Evolutionary conservation across 176 grass and related monocot species (phyloP), one percentile per base, ranked within the genome.

Genomic region (Paspalum vaginatum): DNA sequence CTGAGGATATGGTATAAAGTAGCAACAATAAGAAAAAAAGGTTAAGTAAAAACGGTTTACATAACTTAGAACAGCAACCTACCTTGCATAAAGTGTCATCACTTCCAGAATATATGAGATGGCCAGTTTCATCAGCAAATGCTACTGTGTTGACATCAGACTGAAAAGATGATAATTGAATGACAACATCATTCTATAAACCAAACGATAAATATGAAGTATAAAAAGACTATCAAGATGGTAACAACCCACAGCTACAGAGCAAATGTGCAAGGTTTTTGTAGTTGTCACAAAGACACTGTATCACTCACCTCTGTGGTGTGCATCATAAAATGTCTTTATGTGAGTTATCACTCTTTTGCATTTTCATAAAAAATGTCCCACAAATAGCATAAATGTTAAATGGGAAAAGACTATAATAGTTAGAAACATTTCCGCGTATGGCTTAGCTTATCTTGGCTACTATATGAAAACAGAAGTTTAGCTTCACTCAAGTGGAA

Each of bases 31-130:
- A 27, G 32, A 71, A 66, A 65, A 65, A 63, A 32, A 32, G 11
- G 16, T 46, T 10, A 0, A 64, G 20, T 42, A 68, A 72, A 76
- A 65, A 61, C 56, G 12, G 1, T 4, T 49, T 86, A 63, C 62
- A 27, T 32, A 62, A 60, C 44, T 76, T 67, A 22, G 16, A 87
- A 71, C 14, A 89, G 56, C 5, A 75, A 77, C 54, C 46, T 91
- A 97, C 94, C 88, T 97, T 93, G 89, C 94, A 97, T 38, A 97
- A 60, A 83, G 63, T 87, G 80, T 97, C 94, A 60, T 91, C 91
- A 17, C 88, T 97, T 81, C 94, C 94, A 32, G 94, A 97, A 79
- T 89, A 97, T 84, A 97, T 83, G 37, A 97, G 77, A 83, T 97
- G 84, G 8, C 94, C 85, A 37, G 81, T 87, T 81, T 89, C 91